Percentiles rank a stretch among this genome's conserved stretches.
These are phyloP conservation scores for Silene uniflora DNA, from an alignment of 148 eudicot genomes.

Conservation along the genomic window DNA sequence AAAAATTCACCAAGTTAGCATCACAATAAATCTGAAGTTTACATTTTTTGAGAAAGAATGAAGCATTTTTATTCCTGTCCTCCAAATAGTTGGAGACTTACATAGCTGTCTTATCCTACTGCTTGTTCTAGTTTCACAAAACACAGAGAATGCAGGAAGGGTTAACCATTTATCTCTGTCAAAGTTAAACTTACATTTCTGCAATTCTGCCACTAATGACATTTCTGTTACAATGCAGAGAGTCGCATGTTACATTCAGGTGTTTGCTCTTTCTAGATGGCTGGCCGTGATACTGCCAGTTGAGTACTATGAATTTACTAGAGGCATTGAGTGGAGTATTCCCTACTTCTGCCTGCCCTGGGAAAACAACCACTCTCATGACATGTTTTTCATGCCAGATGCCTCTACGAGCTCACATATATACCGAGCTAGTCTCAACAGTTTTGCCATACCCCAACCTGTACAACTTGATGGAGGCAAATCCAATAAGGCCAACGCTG, in stretches of 20 bases:
- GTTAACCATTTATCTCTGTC: background rate
- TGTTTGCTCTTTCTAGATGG: constrained; percentile 85
- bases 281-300: constrained; percentile 64
- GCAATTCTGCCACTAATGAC: background rate
- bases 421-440: constrained; percentile 25
- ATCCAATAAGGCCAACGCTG: constrained; percentile 36
- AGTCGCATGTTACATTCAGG: constrained; percentile 83
- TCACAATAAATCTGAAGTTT: background rate
- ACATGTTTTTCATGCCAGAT: constrained; percentile 36
- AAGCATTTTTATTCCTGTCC: too few relatives aligned
- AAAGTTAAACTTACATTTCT: background rate
- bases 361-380: constrained; percentile 41
- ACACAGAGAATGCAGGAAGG: background rate
- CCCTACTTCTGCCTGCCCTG: constrained; percentile 87
- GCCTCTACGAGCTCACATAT: constrained; percentile 39
- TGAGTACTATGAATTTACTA: constrained; percentile 74
- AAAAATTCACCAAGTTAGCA: too few relatives aligned
- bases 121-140: too few relatives aligned
- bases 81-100: too few relatives aligned
- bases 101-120: too few relatives aligned
- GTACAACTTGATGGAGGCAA: constrained; percentile 22
- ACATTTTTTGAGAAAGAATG: background rate
- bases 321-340: constrained; percentile 81
- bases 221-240: constrained; percentile 43
- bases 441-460: constrained; percentile 23